Percentiles rank a stretch among this genome's conserved stretches.
Conservation (phyloP, 257 asterid genomes). For the Verbascum thapsus region DNA sequence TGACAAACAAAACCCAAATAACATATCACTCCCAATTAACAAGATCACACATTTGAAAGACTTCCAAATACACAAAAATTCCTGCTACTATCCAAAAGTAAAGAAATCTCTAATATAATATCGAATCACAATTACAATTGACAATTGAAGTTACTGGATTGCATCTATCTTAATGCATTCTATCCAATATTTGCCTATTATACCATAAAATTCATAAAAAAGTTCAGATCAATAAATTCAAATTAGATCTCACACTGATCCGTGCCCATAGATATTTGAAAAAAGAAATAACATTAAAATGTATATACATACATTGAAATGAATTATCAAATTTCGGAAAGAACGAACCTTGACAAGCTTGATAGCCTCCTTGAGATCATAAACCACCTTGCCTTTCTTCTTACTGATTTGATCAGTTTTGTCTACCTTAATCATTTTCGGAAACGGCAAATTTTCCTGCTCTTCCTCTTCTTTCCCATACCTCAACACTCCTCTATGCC, state of each 20-base stretch:
- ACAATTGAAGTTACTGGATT: too few relatives aligned
- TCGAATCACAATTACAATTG: too few relatives aligned
- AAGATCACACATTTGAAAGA: not conserved
- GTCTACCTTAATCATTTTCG: conserved; percentile 60
- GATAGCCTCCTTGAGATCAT: conserved; percentile 93
- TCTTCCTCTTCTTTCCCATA: conserved; percentile 41
- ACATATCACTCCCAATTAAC: not conserved
- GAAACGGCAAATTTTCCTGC: conserved; percentile 64
- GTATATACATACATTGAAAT: too few relatives aligned
- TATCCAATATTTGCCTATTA: too few relatives aligned
- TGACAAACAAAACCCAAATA: conserved; percentile 3
- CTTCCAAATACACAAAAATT: conserved; percentile 6
- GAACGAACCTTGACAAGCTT: conserved; percentile 76
- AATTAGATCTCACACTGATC: too few relatives aligned
- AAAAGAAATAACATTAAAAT: too few relatives aligned
- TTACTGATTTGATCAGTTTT: conserved; percentile 33
- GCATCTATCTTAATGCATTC: too few relatives aligned
- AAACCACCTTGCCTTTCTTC: conserved; percentile 61
- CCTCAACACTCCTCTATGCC: conserved; percentile 47
- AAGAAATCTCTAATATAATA: too few relatives aligned
- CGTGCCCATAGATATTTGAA: too few relatives aligned
- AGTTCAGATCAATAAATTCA: too few relatives aligned
- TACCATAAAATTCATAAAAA: too few relatives aligned
- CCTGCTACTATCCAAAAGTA: not conserved
- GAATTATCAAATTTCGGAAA: too few relatives aligned